phyloP scores from a whole-genome alignment of 441 rosid genomes.

The Gossypium laxum region DNA sequence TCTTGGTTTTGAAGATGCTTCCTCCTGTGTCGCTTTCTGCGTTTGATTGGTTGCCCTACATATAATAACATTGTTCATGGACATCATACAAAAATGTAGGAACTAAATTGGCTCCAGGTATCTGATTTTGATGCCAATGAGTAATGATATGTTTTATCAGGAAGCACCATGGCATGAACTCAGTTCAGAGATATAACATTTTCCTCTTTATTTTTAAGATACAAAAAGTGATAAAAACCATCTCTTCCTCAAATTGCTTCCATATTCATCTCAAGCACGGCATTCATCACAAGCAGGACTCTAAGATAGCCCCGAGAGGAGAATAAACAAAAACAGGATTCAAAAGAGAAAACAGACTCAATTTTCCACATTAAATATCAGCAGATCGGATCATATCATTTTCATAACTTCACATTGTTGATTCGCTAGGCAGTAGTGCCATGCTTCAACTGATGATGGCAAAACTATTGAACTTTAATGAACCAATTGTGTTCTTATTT shows the following conservation, averaged over 20 bases:
- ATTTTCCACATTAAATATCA: no score
- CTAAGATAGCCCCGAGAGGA: neutral
- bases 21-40: conserved; percentile 81
- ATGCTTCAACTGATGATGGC: neutral
- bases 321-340: neutral
- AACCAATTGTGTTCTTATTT: neutral
- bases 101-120: neutral
- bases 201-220: no score
- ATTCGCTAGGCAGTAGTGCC: no score
- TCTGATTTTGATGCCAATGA: neutral
- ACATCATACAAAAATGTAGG: conserved; percentile 8
- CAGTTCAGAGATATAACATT: no score
- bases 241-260: neutral
- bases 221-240: no score
- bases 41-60: conserved; percentile 67
- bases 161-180: neutral
- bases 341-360: neutral
- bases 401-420: neutral
- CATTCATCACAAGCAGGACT: neutral
- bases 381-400: neutral
- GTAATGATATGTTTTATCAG: neutral
- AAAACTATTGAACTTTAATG: neutral
- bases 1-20: conserved; percentile 81
- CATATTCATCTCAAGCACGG: neutral
- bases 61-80: conserved; percentile 7